Evolutionary conservation across 179 eudicot species (phyloP).

Genomic region (Beta lomatogona): DNA sequence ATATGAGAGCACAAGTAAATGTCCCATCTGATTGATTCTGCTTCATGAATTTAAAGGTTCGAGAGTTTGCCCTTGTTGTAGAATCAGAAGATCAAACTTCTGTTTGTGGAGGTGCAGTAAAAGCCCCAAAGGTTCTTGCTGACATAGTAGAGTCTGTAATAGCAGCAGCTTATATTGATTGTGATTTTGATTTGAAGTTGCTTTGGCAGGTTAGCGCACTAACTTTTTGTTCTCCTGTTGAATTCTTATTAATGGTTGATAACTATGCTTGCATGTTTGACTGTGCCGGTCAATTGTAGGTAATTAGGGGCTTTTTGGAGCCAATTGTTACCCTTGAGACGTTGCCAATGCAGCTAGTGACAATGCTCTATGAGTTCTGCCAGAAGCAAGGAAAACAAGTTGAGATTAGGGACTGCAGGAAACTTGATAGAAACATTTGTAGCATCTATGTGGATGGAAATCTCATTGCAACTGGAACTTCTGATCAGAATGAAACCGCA

Average conservation of each 20-base stretch:
- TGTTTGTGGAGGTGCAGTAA: constrained; percentile 74
- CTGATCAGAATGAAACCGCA: constrained; percentile 64
- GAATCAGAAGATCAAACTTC: constrained; percentile 56
- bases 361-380: constrained; percentile 65
- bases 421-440: constrained; percentile 45
- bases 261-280: background rate
- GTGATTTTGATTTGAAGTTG: constrained; percentile 50
- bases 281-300: constrained; percentile 32
- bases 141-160: constrained; percentile 50
- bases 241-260: background rate
- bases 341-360: constrained; percentile 71
- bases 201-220: constrained; percentile 54
- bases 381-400: constrained; percentile 70
- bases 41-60: constrained; percentile 42
- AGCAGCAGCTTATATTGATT: constrained; percentile 67
- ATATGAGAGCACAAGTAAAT: background rate
- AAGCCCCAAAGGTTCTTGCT: constrained; percentile 85
- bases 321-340: constrained; percentile 66
- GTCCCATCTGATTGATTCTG: background rate
- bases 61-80: constrained; percentile 63
- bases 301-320: constrained; percentile 57
- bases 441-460: constrained; percentile 61
- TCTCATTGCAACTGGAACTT: constrained; percentile 51
- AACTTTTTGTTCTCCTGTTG: background rate
- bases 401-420: constrained; percentile 44